Evolutionary conservation across 805 yeast species (phyloP).

Genomic region (Nakazawaea populi): DNA sequence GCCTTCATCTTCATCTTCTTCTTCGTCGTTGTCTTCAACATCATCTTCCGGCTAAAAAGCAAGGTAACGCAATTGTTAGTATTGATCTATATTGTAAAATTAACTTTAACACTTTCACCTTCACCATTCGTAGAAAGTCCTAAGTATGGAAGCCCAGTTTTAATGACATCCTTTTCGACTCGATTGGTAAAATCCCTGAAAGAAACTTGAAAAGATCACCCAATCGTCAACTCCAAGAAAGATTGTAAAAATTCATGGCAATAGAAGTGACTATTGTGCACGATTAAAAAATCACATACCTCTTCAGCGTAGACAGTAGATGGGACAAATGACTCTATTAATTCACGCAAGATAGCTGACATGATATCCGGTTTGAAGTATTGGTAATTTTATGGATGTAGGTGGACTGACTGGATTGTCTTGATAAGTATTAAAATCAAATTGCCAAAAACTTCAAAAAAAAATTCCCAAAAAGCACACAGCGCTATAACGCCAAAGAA

Average conservation of each 20-base stretch:
- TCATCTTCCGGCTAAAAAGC: conserved; percentile 9
- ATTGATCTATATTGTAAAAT: neutral
- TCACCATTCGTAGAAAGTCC: too few relatives aligned
- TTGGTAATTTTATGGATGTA: neutral
- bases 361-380: conserved; percentile 13
- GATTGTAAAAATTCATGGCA: too few relatives aligned
- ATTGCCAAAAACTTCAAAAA: neutral
- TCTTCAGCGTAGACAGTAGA: conserved; percentile 80
- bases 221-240: too few relatives aligned
- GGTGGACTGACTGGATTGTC: neutral
- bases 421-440: neutral
- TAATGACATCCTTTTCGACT: too few relatives aligned
- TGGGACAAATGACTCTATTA: conserved; percentile 77
- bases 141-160: too few relatives aligned
- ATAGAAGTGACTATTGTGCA: too few relatives aligned
- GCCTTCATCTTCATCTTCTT: conserved; percentile 31
- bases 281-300: conserved; percentile 20
- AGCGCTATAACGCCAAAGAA: neutral
- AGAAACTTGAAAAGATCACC: too few relatives aligned
- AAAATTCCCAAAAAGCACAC: neutral
- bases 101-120: too few relatives aligned
- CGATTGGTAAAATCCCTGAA: too few relatives aligned
- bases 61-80: conserved; percentile 6
- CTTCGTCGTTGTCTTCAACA: conserved; percentile 25
- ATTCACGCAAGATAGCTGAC: conserved; percentile 52